Percentiles rank a stretch among this genome's conserved stretches.
Conservation (phyloP, 1,284 basidiomycete genomes). For the Athelia psychrophila region DNA sequence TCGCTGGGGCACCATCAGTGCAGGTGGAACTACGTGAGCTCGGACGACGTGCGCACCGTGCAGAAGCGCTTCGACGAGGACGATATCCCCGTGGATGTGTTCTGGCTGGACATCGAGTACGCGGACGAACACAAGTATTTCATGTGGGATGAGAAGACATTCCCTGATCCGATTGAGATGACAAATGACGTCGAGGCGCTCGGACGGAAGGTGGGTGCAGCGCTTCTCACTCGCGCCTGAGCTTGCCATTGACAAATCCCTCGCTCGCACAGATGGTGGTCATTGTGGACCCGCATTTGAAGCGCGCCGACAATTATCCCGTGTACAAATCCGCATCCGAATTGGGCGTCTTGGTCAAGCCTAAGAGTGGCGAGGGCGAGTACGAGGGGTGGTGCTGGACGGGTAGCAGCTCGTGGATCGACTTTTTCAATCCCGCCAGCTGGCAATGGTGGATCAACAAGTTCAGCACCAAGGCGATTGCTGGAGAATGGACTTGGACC, state of each 20-base stretch:
- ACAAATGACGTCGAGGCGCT: slow-evolving; percentile 82
- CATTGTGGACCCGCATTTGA: slow-evolving; percentile 96
- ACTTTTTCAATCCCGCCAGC: slow-evolving; percentile 90
- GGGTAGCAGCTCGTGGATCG: slow-evolving; percentile 93
- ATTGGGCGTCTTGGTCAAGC: slow-evolving; percentile 80
- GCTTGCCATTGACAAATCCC: neutral
- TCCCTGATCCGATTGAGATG: slow-evolving; percentile 96
- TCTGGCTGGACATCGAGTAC: slow-evolving; percentile 99
- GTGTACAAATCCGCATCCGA: slow-evolving; percentile 87
- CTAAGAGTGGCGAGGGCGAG: slow-evolving; percentile 74
- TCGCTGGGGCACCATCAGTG: slow-evolving; percentile 96
- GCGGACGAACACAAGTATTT: slow-evolving; percentile 95
- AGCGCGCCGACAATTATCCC: slow-evolving; percentile 78
- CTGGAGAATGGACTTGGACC: slow-evolving; percentile 65
- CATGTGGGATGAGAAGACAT: slow-evolving; percentile 91
- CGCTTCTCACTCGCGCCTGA: slow-evolving; percentile 2
- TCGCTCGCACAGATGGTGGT: slow-evolving; percentile 78
- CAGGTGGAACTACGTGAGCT: slow-evolving; percentile 96
- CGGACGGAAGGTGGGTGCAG: slow-evolving; percentile 84
- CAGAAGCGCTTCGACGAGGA: slow-evolving; percentile 88
- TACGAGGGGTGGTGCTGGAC: slow-evolving; percentile 99
- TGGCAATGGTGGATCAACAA: slow-evolving; percentile 92
- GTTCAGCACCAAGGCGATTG: slow-evolving; percentile 61
- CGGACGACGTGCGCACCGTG: slow-evolving; percentile 87
- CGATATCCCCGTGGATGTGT: slow-evolving; percentile 94